Base-by-base conservation (phyloP, 2,329 filamentous ascomycete species). In the Curvularia eragrostidis region DNA sequence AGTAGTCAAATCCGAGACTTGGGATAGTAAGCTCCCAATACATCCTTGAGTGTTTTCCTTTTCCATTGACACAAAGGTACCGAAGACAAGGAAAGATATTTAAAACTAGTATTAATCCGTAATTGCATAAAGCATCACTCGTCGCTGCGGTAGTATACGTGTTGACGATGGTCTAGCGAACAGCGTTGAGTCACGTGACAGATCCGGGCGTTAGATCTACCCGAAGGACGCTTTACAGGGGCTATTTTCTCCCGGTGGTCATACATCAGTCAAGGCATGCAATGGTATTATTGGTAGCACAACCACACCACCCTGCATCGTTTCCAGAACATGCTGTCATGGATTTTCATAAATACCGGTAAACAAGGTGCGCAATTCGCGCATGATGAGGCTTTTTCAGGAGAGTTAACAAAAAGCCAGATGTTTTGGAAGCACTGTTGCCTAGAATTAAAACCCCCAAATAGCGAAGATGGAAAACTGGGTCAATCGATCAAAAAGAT, bases 1-100 rank as follows among this genome's bases (percentile, higher is more conserved):
- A 44, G 32, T 58, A 51, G 54, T 28, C 39, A 32, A 39, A 26
- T 41, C 44, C 58, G 57, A 56, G 39, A 32, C 26, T n/a, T 30
- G 34, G 0, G 26, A 24, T 30, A 18, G 18, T 7, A 2, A 18
- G 15, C 9, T 5, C 9, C 7, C n/a, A 32, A 19, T 8, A 30
- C 18, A n/a, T 13, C 15, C 15, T 18, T 18, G 34, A 18, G n/a
- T n/a, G n/a, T n/a, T n/a, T 1, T 13, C 15, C 18, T n/a, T 8
- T 18, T 36, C 32, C 6, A 30, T 30, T 10, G 10, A 8, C 5
- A 30, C 10, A 10, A 30, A 4, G 10, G 10, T 10, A 10, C 28
- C 10, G 28, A 30, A 34, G 30, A 24, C 30, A 34, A 6, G n/a
- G 5, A 3, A 10, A 34, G 1, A 23, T 13, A 23, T 6, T 36